Percentiles rank a stretch among this genome's conserved stretches.
Conservation (phyloP, 371 early-diverging fungal genomes). For the Mycotypha africana region DNA sequence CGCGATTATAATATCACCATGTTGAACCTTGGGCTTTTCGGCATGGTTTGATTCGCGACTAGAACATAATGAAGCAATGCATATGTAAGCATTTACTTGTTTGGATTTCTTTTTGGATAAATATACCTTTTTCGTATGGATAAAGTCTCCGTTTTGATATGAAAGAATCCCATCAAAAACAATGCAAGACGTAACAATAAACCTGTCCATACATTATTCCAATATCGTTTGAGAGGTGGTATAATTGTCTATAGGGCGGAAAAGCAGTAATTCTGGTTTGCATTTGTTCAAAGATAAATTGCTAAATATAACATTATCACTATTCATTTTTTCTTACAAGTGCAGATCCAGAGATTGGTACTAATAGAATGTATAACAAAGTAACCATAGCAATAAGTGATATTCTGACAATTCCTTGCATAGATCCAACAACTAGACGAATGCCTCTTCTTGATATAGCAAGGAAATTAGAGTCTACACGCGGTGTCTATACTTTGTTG, state of each 20-base stretch:
- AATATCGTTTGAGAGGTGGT: conserved; percentile 33
- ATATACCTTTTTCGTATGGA: conserved; percentile 49
- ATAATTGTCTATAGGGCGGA: too few relatives aligned
- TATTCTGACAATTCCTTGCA: conserved; percentile 42
- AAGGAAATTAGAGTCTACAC: conserved; percentile 30
- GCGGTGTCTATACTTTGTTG: conserved; percentile 32
- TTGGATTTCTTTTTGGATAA: too few relatives aligned
- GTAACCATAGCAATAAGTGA: conserved; percentile 23
- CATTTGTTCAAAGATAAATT: too few relatives aligned
- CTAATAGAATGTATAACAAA: conserved; percentile 30
- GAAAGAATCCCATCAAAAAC: conserved; percentile 62
- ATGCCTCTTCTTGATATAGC: conserved; percentile 26
- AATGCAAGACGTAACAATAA: conserved; percentile 49
- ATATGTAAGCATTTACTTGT: too few relatives aligned
- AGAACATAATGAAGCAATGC: too few relatives aligned
- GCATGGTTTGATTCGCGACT: conserved; percentile 10
- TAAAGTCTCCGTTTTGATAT: conserved; percentile 48
- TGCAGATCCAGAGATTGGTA: conserved; percentile 20
- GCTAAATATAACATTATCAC: too few relatives aligned
- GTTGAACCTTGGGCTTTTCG: conserved; percentile 15
- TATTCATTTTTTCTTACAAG: conserved; percentile 42
- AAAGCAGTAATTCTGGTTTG: too few relatives aligned
- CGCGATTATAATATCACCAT: conserved; percentile 72
- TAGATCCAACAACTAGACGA: conserved; percentile 38
- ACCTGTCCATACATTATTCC: conserved; percentile 29